These are phyloP conservation scores for Penicillium mononematosum DNA, from an alignment of 495 filamentous ascomycete species.

Conservation along the genomic window DNA sequence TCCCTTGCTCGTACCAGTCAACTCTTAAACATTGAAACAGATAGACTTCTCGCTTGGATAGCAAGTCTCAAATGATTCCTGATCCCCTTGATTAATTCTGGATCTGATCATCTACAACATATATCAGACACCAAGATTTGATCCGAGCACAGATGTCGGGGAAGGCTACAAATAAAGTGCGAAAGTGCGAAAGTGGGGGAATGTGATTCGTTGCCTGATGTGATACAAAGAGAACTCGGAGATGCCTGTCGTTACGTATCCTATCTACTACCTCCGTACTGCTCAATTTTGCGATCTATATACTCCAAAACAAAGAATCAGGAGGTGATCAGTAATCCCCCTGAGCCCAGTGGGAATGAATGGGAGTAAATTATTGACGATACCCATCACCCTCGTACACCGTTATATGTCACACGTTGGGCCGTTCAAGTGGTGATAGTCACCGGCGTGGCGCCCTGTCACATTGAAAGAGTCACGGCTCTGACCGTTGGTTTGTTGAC, in stretches of 20 bases:
- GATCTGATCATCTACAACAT: not conserved
- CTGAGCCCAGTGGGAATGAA: not conserved
- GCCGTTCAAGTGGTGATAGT: not conserved
- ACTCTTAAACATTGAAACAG: not conserved
- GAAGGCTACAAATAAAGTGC: conserved; percentile 21
- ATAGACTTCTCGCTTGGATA: not conserved
- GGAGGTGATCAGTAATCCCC: not conserved
- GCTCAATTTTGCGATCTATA: conserved; percentile 7
- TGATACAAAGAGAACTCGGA: conserved; percentile 15
- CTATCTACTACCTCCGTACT: not conserved
- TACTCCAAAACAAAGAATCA: conserved; percentile 6
- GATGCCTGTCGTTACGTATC: not conserved
- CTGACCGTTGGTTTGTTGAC: conserved; percentile 6
- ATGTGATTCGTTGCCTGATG: conserved; percentile 23
- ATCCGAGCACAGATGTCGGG: conserved; percentile 14
- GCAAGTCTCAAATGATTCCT: not conserved
- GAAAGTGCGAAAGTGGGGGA: conserved; percentile 17
- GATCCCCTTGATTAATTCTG: conserved; percentile 8
- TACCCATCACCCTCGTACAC: not conserved
- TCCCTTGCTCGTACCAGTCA: conserved; percentile 27
- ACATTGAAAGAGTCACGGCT: conserved; percentile 1
- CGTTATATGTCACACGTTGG: conserved; percentile 8
- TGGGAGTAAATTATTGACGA: not conserved
- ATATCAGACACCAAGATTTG: conserved; percentile 11
- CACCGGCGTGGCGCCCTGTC: conserved; percentile 11